phyloP scores from a whole-genome alignment of 352 stramenopile genomes.

The Phytophthora boehmeriae region DNA sequence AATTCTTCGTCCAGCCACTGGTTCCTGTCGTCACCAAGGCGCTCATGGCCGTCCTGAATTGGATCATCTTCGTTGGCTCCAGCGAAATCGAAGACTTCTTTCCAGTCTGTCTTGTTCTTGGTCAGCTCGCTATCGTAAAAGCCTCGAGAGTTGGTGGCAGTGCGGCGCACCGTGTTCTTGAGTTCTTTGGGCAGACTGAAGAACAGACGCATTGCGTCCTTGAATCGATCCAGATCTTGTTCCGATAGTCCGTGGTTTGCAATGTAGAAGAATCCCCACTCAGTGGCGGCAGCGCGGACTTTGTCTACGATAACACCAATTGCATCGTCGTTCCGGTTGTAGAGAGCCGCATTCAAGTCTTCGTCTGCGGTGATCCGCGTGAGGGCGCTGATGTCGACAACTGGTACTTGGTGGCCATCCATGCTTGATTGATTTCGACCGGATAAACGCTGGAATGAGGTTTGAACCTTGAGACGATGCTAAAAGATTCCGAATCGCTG shows the following conservation, averaged over 20 bases:
- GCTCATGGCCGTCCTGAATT: slow-evolving; percentile 52
- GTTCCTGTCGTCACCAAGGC: slow-evolving; percentile 87
- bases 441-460: no score
- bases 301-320: slow-evolving; percentile 51
- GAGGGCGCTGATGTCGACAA: slow-evolving; percentile 59
- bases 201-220: slow-evolving; percentile 73
- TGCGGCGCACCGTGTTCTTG: slow-evolving; percentile 72
- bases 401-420: slow-evolving; percentile 46
- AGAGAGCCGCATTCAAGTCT: slow-evolving; percentile 37
- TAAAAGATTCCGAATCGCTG: no score
- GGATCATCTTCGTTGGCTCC: slow-evolving; percentile 37
- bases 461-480: no score
- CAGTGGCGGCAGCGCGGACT: slow-evolving; percentile 37
- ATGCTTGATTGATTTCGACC: no score
- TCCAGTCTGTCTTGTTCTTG: slow-evolving; percentile 94
- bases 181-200: slow-evolving; percentile 77
- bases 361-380: slow-evolving; percentile 45
- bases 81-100: slow-evolving; percentile 83
- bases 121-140: slow-evolving; percentile 96
- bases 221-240: slow-evolving; percentile 75
- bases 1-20: slow-evolving; percentile 62
- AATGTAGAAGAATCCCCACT: slow-evolving; percentile 96
- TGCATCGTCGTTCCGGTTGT: slow-evolving; percentile 5
- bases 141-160: slow-evolving; percentile 83
- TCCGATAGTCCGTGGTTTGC: slow-evolving; percentile 74